Evolutionary conservation across 768 basidiomycete species (phyloP).

Genomic region (Strobilomyces confusus): DNA sequence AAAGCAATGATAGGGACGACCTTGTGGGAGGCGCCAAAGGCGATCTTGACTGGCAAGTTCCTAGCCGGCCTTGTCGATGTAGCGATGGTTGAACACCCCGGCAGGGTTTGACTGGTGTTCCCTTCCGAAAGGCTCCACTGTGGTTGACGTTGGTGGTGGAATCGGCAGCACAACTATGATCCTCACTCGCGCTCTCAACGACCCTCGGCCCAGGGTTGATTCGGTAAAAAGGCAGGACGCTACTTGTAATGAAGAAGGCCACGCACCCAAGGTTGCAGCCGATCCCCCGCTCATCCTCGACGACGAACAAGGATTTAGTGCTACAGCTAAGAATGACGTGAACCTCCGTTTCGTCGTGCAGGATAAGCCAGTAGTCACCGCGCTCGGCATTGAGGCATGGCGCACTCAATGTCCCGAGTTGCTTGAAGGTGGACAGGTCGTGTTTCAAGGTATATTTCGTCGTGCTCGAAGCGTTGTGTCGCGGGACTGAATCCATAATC

Average conservation of each 20-base stretch:
- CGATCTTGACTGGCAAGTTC: constrained; percentile 48
- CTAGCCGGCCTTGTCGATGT: background rate
- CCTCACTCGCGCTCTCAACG: constrained; percentile 37
- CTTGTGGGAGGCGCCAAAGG: constrained; percentile 65
- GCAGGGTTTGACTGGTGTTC: constrained; percentile 58
- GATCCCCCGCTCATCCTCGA: constrained; percentile 1
- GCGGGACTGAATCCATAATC: background rate
- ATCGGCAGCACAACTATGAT: constrained; percentile 51
- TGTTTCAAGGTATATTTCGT: constrained; percentile 44
- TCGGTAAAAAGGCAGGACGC: constrained; percentile 1
- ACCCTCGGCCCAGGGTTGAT: background rate
- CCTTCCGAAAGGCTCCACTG: constrained; percentile 44
- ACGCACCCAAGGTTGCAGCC: background rate
- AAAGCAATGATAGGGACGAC: constrained; percentile 72
- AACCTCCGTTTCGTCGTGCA: constrained; percentile 53
- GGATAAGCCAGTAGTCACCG: constrained; percentile 52
- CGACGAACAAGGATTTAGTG: constrained; percentile 11
- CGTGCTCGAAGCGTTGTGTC: background rate
- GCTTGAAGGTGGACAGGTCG: constrained; percentile 48
- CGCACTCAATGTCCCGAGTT: constrained; percentile 53
- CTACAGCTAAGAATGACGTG: constrained; percentile 18
- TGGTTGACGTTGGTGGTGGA: constrained; percentile 71
- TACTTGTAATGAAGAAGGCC: background rate
- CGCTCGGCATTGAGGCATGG: constrained; percentile 57
- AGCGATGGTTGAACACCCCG: background rate